phyloP scores from a whole-genome alignment of 306 rosid genomes.

The Carpinus fangiana region DNA sequence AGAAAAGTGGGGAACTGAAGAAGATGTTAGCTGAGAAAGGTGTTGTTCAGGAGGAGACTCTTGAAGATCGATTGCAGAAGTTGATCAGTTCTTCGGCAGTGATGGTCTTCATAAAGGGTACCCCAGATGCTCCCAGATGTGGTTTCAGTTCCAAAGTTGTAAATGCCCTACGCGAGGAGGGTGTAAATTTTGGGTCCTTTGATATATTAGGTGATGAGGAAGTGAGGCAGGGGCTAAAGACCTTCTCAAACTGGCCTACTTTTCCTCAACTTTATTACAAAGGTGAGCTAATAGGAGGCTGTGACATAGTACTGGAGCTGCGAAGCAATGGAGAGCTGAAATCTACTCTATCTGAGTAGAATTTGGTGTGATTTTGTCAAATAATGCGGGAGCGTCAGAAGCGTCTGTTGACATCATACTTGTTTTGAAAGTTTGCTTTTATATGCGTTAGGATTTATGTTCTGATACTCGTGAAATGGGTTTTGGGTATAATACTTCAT shows the following conservation, averaged over 20 bases:
- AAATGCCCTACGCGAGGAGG: constrained; percentile 66
- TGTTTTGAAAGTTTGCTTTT: constrained; percentile 30
- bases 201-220: constrained; percentile 77
- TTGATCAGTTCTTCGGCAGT: constrained; percentile 66
- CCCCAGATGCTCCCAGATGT: constrained; percentile 82
- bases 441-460: constrained; percentile 10
- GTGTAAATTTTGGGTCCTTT: constrained; percentile 69
- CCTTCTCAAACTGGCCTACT: constrained; percentile 91
- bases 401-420: constrained; percentile 29
- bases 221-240: constrained; percentile 89
- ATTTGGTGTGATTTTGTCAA: constrained; percentile 13
- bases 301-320: constrained; percentile 82
- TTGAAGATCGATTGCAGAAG: constrained; percentile 75
- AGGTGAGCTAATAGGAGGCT: constrained; percentile 87
- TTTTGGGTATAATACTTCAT: background rate
- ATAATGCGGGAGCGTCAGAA: constrained; percentile 37
- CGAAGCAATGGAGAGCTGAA: constrained; percentile 71
- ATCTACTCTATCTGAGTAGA: constrained; percentile 66
- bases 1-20: constrained; percentile 82
- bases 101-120: constrained; percentile 93
- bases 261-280: constrained; percentile 90
- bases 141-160: constrained; percentile 93
- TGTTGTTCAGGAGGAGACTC: constrained; percentile 43
- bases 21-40: constrained; percentile 67
- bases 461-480: background rate